These are phyloP conservation scores for Dactylellina drechsleri DNA, from an alignment of 2,329 filamentous ascomycete genomes.

Conservation along the genomic window DNA sequence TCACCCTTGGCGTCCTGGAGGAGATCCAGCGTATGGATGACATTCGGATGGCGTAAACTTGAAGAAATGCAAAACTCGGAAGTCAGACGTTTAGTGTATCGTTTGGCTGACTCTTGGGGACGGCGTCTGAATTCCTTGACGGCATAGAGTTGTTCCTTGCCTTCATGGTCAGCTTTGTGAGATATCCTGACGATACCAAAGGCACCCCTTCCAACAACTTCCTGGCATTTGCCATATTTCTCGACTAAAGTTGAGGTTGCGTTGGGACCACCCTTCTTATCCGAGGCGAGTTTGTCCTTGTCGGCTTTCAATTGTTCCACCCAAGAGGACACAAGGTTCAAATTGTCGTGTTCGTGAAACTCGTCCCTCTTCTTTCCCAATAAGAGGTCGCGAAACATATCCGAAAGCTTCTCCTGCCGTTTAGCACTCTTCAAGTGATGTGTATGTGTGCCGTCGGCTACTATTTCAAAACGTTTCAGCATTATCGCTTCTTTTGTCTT, in stretches of 20 bases:
- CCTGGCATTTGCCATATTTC: constrained; percentile 98
- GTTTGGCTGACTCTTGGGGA: constrained; percentile 93
- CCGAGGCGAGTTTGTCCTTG: constrained; percentile 77
- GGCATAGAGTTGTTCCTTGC: constrained; percentile 87
- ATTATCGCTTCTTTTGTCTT: constrained; percentile 32
- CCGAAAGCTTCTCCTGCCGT: constrained; percentile 91
- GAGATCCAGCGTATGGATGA: constrained; percentile 96
- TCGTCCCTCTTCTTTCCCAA: constrained; percentile 79
- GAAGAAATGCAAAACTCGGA: constrained; percentile 99
- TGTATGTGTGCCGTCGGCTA: constrained; percentile 77
- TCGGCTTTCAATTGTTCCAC: constrained; percentile 92
- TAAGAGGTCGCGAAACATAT: constrained; percentile 87
- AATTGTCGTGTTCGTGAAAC: constrained; percentile 73
- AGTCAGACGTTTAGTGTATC: constrained; percentile 96
- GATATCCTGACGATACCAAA: constrained; percentile 98
- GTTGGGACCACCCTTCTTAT: constrained; percentile 80
- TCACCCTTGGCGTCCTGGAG: constrained; percentile 96
- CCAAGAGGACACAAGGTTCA: constrained; percentile 95
- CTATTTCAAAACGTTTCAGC: constrained; percentile 67
- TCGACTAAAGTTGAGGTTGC: constrained; percentile 83
- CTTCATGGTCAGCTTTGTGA: constrained; percentile 86
- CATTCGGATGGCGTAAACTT: constrained; percentile 93
- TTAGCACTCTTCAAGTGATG: constrained; percentile 90
- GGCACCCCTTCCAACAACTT: constrained; percentile 92
- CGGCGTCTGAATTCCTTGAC: constrained; percentile 97